phyloP scores from a whole-genome alignment of 768 basidiomycete genomes.

The Ramaria rubella region DNA sequence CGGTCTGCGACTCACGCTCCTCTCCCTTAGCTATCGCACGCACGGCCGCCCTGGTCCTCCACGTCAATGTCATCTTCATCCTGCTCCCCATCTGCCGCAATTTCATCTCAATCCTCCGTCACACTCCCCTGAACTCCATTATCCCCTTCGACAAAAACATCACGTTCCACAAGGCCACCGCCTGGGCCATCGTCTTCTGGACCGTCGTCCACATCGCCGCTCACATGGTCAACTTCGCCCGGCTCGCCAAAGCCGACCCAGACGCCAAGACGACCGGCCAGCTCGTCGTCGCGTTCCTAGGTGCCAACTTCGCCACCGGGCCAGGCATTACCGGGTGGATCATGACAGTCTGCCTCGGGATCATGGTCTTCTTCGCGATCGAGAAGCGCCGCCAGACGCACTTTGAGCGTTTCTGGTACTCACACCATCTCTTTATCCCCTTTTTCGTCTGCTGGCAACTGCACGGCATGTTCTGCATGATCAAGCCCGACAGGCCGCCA shows the following conservation, averaged over 20 bases:
- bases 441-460: constrained; percentile 95
- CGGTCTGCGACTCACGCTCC: background rate
- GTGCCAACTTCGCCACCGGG: constrained; percentile 74
- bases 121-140: constrained; percentile 75
- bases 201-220: constrained; percentile 70
- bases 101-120: constrained; percentile 84
- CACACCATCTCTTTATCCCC: constrained; percentile 81
- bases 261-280: constrained; percentile 47
- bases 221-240: constrained; percentile 81
- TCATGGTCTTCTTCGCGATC: constrained; percentile 81
- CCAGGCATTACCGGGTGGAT: constrained; percentile 85
- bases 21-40: constrained; percentile 69
- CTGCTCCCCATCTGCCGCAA: constrained; percentile 93
- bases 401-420: constrained; percentile 89
- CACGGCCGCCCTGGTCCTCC: constrained; percentile 81
- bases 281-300: constrained; percentile 63
- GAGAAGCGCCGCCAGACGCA: constrained; percentile 72
- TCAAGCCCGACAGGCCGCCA: constrained; percentile 81
- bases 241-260: constrained; percentile 52
- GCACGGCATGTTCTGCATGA: constrained; percentile 97
- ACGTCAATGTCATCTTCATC: constrained; percentile 89
- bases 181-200: constrained; percentile 82
- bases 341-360: constrained; percentile 64
- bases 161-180: constrained; percentile 84
- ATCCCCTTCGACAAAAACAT: constrained; percentile 94